phyloP scores from a whole-genome alignment of 1,284 basidiomycete genomes.

The Tylopilus microsporus region DNA sequence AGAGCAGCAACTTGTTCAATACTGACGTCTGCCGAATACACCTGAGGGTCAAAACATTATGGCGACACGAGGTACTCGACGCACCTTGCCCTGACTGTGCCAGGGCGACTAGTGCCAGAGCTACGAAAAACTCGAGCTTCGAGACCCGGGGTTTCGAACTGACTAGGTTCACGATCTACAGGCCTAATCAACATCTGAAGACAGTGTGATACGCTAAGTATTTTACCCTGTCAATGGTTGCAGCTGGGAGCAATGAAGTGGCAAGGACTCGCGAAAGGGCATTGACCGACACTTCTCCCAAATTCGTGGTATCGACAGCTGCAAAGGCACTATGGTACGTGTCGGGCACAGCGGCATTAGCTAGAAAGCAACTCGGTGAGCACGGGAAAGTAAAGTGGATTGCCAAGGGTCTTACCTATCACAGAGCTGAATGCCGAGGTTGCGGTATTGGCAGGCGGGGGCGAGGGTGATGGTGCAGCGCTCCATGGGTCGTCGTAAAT shows the following conservation, averaged over 20 bases:
- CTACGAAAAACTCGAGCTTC: constrained; percentile 83
- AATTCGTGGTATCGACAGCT: constrained; percentile 60
- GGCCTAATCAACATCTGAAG: constrained; percentile 11
- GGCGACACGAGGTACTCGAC: constrained; percentile 4
- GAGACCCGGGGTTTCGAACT: constrained; percentile 73
- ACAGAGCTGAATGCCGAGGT: constrained; percentile 61
- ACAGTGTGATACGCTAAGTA: not conserved
- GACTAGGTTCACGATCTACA: constrained; percentile 77
- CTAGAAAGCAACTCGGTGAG: constrained; percentile 34
- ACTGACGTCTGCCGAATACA: constrained; percentile 55
- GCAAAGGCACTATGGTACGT: constrained; percentile 72
- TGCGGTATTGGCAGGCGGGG: constrained; percentile 49
- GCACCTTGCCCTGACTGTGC: constrained; percentile 78
- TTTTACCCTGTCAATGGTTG: constrained; percentile 75
- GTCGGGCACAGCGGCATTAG: constrained; percentile 73
- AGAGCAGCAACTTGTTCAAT: constrained; percentile 77
- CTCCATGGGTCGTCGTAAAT: constrained; percentile 88
- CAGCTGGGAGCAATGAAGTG: constrained; percentile 72
- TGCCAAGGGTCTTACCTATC: constrained; percentile 46
- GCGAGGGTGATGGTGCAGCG: constrained; percentile 69
- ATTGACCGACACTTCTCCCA: constrained; percentile 76
- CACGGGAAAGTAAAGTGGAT: not conserved
- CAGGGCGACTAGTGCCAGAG: constrained; percentile 78
- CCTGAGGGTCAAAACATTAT: constrained; percentile 2
- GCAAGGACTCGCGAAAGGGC: constrained; percentile 73